Evolutionary conservation across 2,329 filamentous ascomycete species (phyloP).

Genomic region (Ophidiomyces ophidiicola): DNA sequence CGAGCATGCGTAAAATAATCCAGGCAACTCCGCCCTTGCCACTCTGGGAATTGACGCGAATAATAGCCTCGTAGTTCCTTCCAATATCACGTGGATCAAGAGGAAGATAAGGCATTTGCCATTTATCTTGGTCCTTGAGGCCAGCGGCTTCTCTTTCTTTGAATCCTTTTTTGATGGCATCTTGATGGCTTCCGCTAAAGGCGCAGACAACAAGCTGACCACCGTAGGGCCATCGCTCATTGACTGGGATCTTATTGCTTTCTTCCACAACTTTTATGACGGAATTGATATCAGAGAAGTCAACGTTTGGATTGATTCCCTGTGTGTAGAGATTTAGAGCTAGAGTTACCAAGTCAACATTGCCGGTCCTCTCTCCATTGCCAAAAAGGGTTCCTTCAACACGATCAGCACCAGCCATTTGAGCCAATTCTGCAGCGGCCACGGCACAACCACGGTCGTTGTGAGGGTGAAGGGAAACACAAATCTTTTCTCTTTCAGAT

Average conservation of each 20-base stretch:
- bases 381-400: constrained; percentile 91
- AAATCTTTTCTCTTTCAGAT: constrained; percentile 70
- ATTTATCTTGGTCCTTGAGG: constrained; percentile 52
- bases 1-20: constrained; percentile 79
- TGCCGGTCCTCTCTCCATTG: constrained; percentile 90
- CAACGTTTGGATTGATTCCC: constrained; percentile 69
- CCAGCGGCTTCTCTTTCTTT: constrained; percentile 52
- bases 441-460: constrained; percentile 87
- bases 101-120: constrained; percentile 84
- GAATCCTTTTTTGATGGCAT: constrained; percentile 85
- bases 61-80: constrained; percentile 93
- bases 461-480: constrained; percentile 83
- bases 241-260: constrained; percentile 89
- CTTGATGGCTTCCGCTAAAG: constrained; percentile 85
- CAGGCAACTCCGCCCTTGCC: constrained; percentile 91
- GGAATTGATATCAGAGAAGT: constrained; percentile 78
- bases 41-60: constrained; percentile 91
- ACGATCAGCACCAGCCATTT: constrained; percentile 91
- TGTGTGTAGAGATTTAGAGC: constrained; percentile 92
- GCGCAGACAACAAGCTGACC: constrained; percentile 85
- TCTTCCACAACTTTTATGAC: constrained; percentile 84
- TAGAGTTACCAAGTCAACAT: constrained; percentile 86
- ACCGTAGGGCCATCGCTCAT: constrained; percentile 79
- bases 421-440: constrained; percentile 78
- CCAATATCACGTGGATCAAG: constrained; percentile 89